Evolutionary conservation across 257 asterid species (phyloP).

Genomic region (Solanum pennellii): DNA sequence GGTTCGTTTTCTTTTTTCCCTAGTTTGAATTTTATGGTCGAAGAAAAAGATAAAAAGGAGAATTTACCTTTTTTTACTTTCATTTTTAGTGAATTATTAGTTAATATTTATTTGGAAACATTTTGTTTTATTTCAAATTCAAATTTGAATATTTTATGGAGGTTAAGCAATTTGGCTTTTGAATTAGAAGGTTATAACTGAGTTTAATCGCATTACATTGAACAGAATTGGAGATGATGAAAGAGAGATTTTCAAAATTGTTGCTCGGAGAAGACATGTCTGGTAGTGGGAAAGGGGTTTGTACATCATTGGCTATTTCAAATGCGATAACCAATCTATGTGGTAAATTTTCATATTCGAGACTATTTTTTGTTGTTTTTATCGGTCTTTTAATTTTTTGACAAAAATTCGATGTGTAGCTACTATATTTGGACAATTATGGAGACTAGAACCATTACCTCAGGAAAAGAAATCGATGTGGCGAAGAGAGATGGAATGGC

Average conservation of each 20-base stretch:
- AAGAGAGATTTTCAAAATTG: constrained; percentile 63
- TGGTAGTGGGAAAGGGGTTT: constrained; percentile 84
- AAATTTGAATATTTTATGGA: not conserved
- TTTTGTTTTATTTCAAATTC: not conserved
- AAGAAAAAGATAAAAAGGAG: not conserved
- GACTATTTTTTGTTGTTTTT: not conserved
- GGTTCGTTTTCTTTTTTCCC: constrained; percentile 19
- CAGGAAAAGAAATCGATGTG: constrained; percentile 64
- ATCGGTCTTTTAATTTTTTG: not conserved
- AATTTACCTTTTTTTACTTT: not conserved
- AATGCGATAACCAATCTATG: constrained; percentile 77
- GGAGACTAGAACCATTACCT: constrained; percentile 85
- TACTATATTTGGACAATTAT: constrained; percentile 76
- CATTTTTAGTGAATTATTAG: not conserved
- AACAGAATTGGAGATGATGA: constrained; percentile 79
- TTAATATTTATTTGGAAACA: not conserved
- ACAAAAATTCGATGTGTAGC: constrained; percentile 23
- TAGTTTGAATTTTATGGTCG: not conserved
- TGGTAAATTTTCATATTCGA: constrained; percentile 20
- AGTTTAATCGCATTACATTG: not conserved
- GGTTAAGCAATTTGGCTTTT: not conserved
- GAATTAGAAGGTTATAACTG: not conserved
- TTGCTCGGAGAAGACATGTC: constrained; percentile 95
- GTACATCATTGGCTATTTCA: constrained; percentile 76
- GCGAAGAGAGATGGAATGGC: constrained; percentile 79